Evolutionary conservation across 768 basidiomycete genomes (phyloP).

Genomic region (Trametes cinnabarina): DNA sequence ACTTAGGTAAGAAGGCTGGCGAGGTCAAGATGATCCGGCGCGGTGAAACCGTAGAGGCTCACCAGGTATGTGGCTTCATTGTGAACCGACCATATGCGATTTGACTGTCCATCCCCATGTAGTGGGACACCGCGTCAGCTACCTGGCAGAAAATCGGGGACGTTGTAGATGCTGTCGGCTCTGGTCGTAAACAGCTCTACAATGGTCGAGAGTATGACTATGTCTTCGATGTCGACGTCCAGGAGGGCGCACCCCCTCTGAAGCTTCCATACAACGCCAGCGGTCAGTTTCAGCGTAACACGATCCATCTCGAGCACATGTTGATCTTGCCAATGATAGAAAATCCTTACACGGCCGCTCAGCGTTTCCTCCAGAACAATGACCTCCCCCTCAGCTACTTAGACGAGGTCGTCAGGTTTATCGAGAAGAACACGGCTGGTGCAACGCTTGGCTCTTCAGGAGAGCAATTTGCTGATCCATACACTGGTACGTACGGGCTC

Average conservation of each 20-base stretch:
- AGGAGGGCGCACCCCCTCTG: conserved; percentile 87
- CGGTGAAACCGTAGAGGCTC: conserved; percentile 79
- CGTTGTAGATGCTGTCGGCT: conserved; percentile 92
- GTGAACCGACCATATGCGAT: not conserved
- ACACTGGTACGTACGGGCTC: conserved; percentile 58
- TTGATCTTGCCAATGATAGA: conserved; percentile 55
- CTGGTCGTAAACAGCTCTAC: conserved; percentile 87
- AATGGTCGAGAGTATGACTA: conserved; percentile 96
- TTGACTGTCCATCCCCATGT: not conserved
- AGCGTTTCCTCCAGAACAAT: conserved; percentile 80
- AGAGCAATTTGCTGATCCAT: conserved; percentile 80
- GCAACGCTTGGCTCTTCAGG: conserved; percentile 60
- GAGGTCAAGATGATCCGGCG: conserved; percentile 91
- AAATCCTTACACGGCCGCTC: conserved; percentile 87
- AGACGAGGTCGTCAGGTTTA: conserved; percentile 90
- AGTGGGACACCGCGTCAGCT: conserved; percentile 76
- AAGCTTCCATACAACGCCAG: conserved; percentile 92
- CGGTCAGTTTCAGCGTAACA: conserved; percentile 45
- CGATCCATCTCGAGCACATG: not conserved
- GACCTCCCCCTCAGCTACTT: conserved; percentile 80
- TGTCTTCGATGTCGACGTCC: conserved; percentile 97
- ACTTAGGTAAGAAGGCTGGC: conserved; percentile 83
- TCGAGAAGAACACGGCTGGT: conserved; percentile 86
- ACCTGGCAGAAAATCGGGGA: conserved; percentile 95
- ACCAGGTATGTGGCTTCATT: conserved; percentile 56